Evolutionary conservation across 176 grass and related monocot species (phyloP).

Genomic region (Carex pumila): DNA sequence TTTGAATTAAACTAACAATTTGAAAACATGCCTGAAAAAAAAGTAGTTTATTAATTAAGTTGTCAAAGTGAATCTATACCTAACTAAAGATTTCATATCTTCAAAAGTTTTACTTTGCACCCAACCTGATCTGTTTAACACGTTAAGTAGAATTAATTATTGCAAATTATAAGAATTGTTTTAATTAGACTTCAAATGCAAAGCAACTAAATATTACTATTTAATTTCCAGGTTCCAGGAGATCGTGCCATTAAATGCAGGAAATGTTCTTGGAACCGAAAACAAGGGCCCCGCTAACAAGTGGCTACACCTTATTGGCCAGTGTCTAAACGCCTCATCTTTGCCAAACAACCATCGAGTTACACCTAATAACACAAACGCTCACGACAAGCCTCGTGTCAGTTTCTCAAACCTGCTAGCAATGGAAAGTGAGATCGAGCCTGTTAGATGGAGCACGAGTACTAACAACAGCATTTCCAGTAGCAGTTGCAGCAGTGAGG

Average conservation of each 20-base stretch:
- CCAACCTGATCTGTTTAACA: not conserved
- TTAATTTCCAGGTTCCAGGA: slow-evolving; percentile 61
- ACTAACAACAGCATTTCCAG: slow-evolving; percentile 7
- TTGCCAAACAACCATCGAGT: not conserved
- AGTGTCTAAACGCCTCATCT: slow-evolving; percentile 25
- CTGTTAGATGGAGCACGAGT: slow-evolving; percentile 25
- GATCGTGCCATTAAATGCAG: slow-evolving; percentile 75
- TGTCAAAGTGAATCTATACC: not conserved
- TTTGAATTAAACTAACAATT: not conserved
- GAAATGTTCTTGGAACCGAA: slow-evolving; percentile 68
- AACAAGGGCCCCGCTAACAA: slow-evolving; percentile 45
- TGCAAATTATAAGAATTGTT: not conserved
- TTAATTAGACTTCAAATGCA: not conserved
- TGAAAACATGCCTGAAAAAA: not conserved
- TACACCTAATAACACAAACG: not conserved
- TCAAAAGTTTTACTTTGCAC: not conserved
- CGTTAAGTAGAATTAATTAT: not conserved
- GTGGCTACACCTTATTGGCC: slow-evolving; percentile 65
- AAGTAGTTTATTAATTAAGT: not conserved
- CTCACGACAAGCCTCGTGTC: not conserved
- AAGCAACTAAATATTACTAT: not conserved
- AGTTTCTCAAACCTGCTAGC: slow-evolving; percentile 42
- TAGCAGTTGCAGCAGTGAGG: slow-evolving; percentile 35
- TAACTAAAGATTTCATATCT: not conserved
- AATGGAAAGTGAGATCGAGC: slow-evolving; percentile 11